A percentile compares a stretch with the other conserved stretches of the same genome.
Evolutionary conservation across 345 rosid genomes (phyloP).

Genomic region (Theobroma cacao): DNA sequence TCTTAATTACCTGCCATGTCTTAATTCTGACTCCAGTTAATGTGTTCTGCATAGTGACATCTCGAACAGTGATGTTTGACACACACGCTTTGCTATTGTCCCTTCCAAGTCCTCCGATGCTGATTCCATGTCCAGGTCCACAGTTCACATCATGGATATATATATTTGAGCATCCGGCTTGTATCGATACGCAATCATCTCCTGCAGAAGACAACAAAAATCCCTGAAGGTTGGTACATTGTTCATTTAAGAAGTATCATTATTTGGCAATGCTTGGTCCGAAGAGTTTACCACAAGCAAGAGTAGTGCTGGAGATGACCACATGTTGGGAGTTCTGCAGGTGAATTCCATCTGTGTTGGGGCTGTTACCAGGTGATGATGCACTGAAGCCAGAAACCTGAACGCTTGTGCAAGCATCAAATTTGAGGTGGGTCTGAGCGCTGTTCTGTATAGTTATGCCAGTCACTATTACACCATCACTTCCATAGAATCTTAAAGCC

Average conservation of each 20-base stretch:
- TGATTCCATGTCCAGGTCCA: conserved; percentile 95
- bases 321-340: conserved; percentile 74
- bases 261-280: neutral
- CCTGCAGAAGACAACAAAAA: conserved; percentile 42
- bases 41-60: conserved; percentile 54
- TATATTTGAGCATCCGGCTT: conserved; percentile 82
- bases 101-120: conserved; percentile 90
- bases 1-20: conserved; percentile 93
- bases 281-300: conserved; percentile 64
- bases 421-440: conserved; percentile 87
- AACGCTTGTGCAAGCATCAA: conserved; percentile 58
- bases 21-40: conserved; percentile 77
- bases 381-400: conserved; percentile 58
- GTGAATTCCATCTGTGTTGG: conserved; percentile 89
- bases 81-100: conserved; percentile 74
- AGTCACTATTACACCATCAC: conserved; percentile 55
- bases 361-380: conserved; percentile 74
- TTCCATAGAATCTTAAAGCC: conserved; percentile 86
- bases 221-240: neutral
- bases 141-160: conserved; percentile 65
- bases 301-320: conserved; percentile 45
- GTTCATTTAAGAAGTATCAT: neutral
- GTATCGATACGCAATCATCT: conserved; percentile 86
- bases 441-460: conserved; percentile 91
- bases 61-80: conserved; percentile 73